Percentiles rank a stretch among this genome's conserved stretches.
These are phyloP conservation scores for Pulveroboletus sp. DNA, from an alignment of 768 basidiomycete species.

Conservation along the genomic window DNA sequence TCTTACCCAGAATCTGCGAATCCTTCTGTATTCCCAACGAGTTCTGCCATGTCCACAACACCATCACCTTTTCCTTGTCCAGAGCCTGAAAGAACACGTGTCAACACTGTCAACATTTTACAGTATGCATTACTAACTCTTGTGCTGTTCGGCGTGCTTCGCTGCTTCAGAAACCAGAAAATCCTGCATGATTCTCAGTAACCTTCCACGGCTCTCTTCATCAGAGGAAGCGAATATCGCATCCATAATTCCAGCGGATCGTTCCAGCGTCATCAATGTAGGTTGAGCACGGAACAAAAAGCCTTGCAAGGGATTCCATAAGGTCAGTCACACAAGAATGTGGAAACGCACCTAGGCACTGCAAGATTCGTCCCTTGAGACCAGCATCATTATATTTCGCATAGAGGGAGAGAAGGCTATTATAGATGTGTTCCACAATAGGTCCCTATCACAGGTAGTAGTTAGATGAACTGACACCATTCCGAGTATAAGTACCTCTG, in stretches of 20 bases:
- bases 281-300: constrained; percentile 92
- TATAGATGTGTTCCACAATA: constrained; percentile 81
- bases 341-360: constrained; percentile 68
- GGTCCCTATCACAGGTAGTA: constrained; percentile 41
- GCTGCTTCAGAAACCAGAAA: constrained; percentile 80
- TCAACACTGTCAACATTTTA: neutral
- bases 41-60: constrained; percentile 83
- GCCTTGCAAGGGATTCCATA: constrained; percentile 41
- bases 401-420: constrained; percentile 65
- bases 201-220: constrained; percentile 63
- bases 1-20: constrained; percentile 95
- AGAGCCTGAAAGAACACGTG: constrained; percentile 4
- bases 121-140: constrained; percentile 38
- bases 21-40: constrained; percentile 92
- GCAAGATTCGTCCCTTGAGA: constrained; percentile 68
- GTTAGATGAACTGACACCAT: neutral
- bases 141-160: constrained; percentile 70
- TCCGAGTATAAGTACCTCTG: constrained; percentile 37
- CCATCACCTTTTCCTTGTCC: constrained; percentile 24
- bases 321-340: neutral
- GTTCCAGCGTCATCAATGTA: constrained; percentile 78
- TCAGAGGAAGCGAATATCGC: constrained; percentile 74
- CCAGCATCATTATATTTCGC: constrained; percentile 54
- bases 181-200: constrained; percentile 88
- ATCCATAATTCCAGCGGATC: constrained; percentile 84